Conservation (phyloP, 2,329 filamentous ascomycete genomes). For the Beauveria sp. region DNA sequence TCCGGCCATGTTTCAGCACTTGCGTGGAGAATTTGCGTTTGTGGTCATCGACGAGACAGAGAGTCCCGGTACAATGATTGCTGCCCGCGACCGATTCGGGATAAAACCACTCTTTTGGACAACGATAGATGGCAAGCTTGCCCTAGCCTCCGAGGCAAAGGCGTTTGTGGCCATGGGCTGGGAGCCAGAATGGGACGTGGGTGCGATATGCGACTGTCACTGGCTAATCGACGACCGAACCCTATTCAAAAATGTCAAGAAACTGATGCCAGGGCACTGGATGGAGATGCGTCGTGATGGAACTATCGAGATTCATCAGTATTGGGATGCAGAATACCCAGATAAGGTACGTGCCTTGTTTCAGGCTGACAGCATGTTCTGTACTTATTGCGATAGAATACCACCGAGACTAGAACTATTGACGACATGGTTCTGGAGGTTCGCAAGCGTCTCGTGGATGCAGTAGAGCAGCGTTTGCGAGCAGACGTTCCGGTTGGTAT, state of each 20-base stretch:
- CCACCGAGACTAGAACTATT: conserved; percentile 16
- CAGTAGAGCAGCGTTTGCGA: conserved; percentile 42
- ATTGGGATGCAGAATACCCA: conserved; percentile 46
- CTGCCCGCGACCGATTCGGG: conserved; percentile 45
- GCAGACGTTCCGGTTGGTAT: conserved; percentile 53
- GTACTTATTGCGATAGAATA: background rate
- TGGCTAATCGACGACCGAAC: conserved; percentile 39
- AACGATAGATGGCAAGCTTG: conserved; percentile 27
- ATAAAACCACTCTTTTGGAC: conserved; percentile 52
- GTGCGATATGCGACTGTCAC: conserved; percentile 32
- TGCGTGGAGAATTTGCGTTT: conserved; percentile 7
- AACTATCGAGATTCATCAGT: conserved; percentile 32
- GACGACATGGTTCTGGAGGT: conserved; percentile 45
- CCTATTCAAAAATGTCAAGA: conserved; percentile 39
- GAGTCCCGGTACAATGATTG: conserved; percentile 27
- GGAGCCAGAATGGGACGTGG: conserved; percentile 45
- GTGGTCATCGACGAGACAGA: conserved; percentile 31
- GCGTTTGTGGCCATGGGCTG: conserved; percentile 43
- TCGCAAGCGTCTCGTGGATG: conserved; percentile 40
- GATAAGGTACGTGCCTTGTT: conserved; percentile 34
- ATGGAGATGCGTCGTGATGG: conserved; percentile 28
- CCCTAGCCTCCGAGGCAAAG: conserved; percentile 47
- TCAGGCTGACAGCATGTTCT: background rate
- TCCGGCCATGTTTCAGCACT: background rate
- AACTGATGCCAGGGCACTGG: conserved; percentile 37